These are phyloP conservation scores for Erythrophleum fordii DNA, from an alignment of 306 rosid species.

Conservation along the genomic window DNA sequence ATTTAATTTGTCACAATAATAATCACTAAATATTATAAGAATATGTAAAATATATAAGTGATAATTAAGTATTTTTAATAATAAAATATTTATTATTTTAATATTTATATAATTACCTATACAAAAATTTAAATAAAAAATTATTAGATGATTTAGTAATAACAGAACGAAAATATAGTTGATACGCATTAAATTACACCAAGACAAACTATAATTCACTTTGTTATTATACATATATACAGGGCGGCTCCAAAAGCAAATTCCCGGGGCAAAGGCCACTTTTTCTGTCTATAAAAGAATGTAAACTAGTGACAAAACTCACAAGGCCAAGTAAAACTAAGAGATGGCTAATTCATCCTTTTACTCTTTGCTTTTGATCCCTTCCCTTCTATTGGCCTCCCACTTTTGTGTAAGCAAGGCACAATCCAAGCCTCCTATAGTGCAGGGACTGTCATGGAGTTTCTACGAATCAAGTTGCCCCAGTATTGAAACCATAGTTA, in stretches of 20 bases:
- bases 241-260: neutral
- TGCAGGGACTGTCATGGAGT: constrained; percentile 55
- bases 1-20: no score
- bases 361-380: constrained; percentile 27
- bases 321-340: neutral
- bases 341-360: constrained; percentile 26
- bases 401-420: constrained; percentile 20
- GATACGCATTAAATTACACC: neutral
- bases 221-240: neutral
- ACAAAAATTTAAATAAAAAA: no score
- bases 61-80: no score
- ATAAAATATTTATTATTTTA: no score
- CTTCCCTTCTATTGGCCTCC: constrained; percentile 31
- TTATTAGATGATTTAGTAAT: neutral
- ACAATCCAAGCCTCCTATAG: constrained; percentile 27
- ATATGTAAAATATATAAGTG: no score
- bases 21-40: no score
- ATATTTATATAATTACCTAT: no score
- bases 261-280: neutral
- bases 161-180: no score
- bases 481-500: constrained; percentile 47
- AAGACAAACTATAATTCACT: neutral
- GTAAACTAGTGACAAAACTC: neutral
- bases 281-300: neutral
- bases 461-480: constrained; percentile 61